phyloP scores from a whole-genome alignment of 2,329 filamentous ascomycete species.

The Aspergillus niger region DNA sequence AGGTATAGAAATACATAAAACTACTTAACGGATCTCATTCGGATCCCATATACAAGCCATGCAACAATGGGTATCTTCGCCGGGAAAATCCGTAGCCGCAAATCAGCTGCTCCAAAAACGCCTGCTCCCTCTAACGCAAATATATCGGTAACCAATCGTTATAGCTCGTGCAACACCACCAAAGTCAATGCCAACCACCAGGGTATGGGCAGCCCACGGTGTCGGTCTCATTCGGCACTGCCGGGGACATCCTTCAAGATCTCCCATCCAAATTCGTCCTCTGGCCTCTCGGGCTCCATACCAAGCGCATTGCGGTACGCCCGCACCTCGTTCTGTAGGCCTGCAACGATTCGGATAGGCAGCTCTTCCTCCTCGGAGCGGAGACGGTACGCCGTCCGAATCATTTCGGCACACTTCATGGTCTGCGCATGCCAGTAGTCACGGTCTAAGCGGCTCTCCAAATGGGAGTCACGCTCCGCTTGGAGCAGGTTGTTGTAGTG shows the following conservation, averaged over 20 bases:
- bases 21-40: neutral
- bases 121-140: slow-evolving; percentile 14
- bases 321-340: slow-evolving; percentile 53
- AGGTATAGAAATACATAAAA: too few species aligned
- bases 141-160: slow-evolving; percentile 21
- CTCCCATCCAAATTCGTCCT: slow-evolving; percentile 53
- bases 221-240: slow-evolving; percentile 30
- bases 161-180: slow-evolving; percentile 20
- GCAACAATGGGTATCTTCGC: slow-evolving; percentile 31
- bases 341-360: slow-evolving; percentile 47
- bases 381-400: slow-evolving; percentile 50
- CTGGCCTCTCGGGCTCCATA: slow-evolving; percentile 50
- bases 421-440: slow-evolving; percentile 53
- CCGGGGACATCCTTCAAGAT: slow-evolving; percentile 48
- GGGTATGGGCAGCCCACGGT: neutral
- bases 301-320: slow-evolving; percentile 51
- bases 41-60: slow-evolving; percentile 18
- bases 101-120: slow-evolving; percentile 27
- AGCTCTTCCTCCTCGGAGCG: slow-evolving; percentile 51
- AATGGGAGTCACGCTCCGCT: slow-evolving; percentile 52
- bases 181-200: slow-evolving; percentile 20
- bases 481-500: slow-evolving; percentile 55
- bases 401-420: slow-evolving; percentile 52
- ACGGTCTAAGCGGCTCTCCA: slow-evolving; percentile 51
- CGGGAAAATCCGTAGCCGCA: slow-evolving; percentile 18